phyloP scores from a whole-genome alignment of 495 filamentous ascomycete genomes.

The Rhypophila decipiens region DNA sequence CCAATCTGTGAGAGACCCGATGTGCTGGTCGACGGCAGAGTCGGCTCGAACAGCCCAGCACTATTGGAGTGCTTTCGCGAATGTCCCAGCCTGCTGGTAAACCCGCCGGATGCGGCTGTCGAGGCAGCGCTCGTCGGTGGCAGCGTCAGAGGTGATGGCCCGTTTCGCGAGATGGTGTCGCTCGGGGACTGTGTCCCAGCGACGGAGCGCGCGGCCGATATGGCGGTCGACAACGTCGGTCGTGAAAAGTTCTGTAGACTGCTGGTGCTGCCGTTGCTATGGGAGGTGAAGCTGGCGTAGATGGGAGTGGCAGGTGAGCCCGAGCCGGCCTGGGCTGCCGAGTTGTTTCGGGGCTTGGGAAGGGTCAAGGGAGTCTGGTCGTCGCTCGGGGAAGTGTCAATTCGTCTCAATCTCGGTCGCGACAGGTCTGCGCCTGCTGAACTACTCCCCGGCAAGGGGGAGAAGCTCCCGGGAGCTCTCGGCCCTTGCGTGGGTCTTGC shows the following conservation, averaged over 20 bases:
- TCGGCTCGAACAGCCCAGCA: slow-evolving; percentile 86
- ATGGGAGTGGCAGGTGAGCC: slow-evolving; percentile 26
- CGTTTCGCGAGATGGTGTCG: slow-evolving; percentile 26
- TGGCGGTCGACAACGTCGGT: slow-evolving; percentile 32
- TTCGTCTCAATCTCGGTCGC: slow-evolving; percentile 29
- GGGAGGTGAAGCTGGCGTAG: slow-evolving; percentile 30
- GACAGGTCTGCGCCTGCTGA: slow-evolving; percentile 24
- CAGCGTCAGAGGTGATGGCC: slow-evolving; percentile 34
- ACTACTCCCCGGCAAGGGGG: slow-evolving; percentile 35
- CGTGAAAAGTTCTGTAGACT: slow-evolving; percentile 54
- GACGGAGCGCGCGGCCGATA: slow-evolving; percentile 29
- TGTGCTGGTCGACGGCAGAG: slow-evolving; percentile 60
- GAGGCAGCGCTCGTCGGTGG: slow-evolving; percentile 27
- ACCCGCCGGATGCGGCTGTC: slow-evolving; percentile 19
- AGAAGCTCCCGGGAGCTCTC: slow-evolving; percentile 51
- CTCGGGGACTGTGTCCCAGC: slow-evolving; percentile 23
- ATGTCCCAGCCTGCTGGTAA: slow-evolving; percentile 29
- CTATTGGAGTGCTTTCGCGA: slow-evolving; percentile 58
- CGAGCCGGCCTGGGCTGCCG: slow-evolving; percentile 9
- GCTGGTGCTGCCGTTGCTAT: slow-evolving; percentile 22
- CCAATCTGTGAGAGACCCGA: slow-evolving; percentile 48
- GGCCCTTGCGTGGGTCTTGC: slow-evolving; percentile 34
- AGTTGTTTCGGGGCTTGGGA: slow-evolving; percentile 17
- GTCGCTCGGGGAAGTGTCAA: slow-evolving; percentile 41
- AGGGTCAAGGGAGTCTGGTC: slow-evolving; percentile 30